These are phyloP conservation scores for Gossypium stocksii DNA, from an alignment of 345 rosid genomes.

Conservation along the genomic window DNA sequence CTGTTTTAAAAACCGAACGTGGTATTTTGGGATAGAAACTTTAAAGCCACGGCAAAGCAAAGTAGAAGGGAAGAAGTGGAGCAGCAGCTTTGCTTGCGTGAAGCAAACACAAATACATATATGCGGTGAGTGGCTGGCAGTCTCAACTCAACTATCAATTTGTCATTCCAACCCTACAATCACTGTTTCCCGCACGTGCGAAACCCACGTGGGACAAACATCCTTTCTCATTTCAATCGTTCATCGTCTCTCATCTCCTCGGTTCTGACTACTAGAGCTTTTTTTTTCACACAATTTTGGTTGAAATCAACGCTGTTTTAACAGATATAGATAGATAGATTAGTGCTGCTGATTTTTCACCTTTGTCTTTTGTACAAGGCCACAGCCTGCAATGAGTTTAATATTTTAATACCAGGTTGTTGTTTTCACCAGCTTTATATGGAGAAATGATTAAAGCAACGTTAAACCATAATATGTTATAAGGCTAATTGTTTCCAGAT, in stretches of 20 bases:
- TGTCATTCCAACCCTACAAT: conserved; percentile 26
- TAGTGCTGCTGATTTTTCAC: too few species aligned
- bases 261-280: not conserved
- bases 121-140: conserved; percentile 26
- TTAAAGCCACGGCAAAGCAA: conserved; percentile 36
- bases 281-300: too few species aligned
- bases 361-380: too few species aligned
- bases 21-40: conserved; percentile 24
- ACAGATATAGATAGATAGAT: too few species aligned
- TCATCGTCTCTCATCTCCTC: conserved; percentile 22
- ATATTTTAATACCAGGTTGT: too few species aligned
- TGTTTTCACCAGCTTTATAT: too few species aligned
- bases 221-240: conserved; percentile 17
- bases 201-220: conserved; percentile 23
- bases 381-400: too few species aligned
- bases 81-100: conserved; percentile 34
- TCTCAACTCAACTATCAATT: not conserved
- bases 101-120: conserved; percentile 37
- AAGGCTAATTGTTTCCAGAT: too few species aligned
- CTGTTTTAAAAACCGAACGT: not conserved
- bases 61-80: not conserved
- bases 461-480: too few species aligned
- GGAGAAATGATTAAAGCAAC: too few species aligned
- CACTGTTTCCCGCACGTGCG: conserved; percentile 19
- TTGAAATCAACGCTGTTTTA: too few species aligned